phyloP scores from a whole-genome alignment of 192 early-diverging fungal genomes.

The Jimgerdemannia lactiflua region DNA sequence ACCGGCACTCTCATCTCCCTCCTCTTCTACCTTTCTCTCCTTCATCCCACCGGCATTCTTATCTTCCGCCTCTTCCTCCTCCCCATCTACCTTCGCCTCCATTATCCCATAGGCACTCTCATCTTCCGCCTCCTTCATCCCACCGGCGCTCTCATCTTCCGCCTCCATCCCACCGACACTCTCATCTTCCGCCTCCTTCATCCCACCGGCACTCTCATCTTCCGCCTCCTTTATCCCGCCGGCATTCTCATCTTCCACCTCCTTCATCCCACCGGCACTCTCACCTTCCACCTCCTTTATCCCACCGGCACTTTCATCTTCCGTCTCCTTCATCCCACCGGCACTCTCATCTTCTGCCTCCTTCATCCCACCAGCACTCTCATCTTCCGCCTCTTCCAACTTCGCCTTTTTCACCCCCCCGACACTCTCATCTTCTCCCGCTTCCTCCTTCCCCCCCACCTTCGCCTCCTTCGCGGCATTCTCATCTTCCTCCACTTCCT shows the following conservation, averaged over 20 bases:
- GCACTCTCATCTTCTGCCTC: too few species aligned
- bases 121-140: constrained; percentile 56
- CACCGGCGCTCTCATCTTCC: not conserved
- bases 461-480: too few species aligned
- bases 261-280: too few species aligned
- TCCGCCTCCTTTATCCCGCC: constrained; percentile 49
- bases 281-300: too few species aligned
- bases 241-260: too few species aligned
- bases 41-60: constrained; percentile 73
- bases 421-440: not conserved
- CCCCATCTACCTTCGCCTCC: constrained; percentile 15
- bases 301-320: too few species aligned
- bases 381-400: not conserved
- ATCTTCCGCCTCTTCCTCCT: constrained; percentile 8
- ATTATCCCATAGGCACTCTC: constrained; percentile 62
- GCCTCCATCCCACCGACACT: constrained; percentile 9
- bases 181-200: constrained; percentile 5
- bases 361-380: too few species aligned
- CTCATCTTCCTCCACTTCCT: not conserved
- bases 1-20: constrained; percentile 65
- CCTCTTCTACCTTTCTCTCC: constrained; percentile 77
- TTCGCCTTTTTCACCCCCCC: too few species aligned
- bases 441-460: too few species aligned
- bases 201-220: constrained; percentile 67
- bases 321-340: too few species aligned